Conservation (phyloP, 768 basidiomycete genomes). For the Leccinellum rugosiceps region DNA sequence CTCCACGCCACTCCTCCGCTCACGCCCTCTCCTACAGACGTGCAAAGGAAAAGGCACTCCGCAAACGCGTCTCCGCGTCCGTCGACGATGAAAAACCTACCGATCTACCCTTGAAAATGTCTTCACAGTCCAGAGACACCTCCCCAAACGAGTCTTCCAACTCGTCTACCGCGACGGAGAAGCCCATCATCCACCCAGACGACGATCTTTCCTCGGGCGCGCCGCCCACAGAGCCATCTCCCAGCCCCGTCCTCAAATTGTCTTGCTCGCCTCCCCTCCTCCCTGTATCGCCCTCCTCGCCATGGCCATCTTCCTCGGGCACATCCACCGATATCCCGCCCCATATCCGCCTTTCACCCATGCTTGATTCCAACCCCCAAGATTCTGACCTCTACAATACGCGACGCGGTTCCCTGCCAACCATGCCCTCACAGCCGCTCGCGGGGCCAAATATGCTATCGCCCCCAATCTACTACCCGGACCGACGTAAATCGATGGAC, state of each 20-base stretch:
- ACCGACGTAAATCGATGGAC: slow-evolving; percentile 39
- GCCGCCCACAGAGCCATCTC: slow-evolving; percentile 1
- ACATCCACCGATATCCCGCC: slow-evolving; percentile 22
- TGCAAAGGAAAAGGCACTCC: slow-evolving; percentile 77
- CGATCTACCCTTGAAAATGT: slow-evolving; percentile 10
- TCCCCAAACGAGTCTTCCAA: slow-evolving; percentile 30
- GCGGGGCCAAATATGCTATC: slow-evolving; percentile 32
- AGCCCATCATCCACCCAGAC: slow-evolving; percentile 29
- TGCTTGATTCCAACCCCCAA: slow-evolving; percentile 20
- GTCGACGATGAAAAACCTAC: slow-evolving; percentile 19
- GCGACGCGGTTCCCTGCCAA: slow-evolving; percentile 58
- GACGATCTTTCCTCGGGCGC: slow-evolving; percentile 7
- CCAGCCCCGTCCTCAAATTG: slow-evolving; percentile 22
- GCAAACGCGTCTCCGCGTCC: slow-evolving; percentile 41
- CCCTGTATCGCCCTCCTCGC: slow-evolving; percentile 2
- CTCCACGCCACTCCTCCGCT: slow-evolving; percentile 7
- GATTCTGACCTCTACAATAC: slow-evolving; percentile 34
- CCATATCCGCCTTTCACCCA: slow-evolving; percentile 22
- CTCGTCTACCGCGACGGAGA: slow-evolving; percentile 40
- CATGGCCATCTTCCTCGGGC: slow-evolving; percentile 37
- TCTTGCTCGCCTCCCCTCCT: slow-evolving; percentile 20
- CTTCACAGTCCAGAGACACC: slow-evolving; percentile 16
- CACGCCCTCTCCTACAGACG: slow-evolving; percentile 44
- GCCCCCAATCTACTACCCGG: slow-evolving; percentile 32
- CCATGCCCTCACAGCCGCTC: slow-evolving; percentile 29